Conservation (phyloP, 2,329 filamentous ascomycete species). For the Trichothecium sympodiale region DNA sequence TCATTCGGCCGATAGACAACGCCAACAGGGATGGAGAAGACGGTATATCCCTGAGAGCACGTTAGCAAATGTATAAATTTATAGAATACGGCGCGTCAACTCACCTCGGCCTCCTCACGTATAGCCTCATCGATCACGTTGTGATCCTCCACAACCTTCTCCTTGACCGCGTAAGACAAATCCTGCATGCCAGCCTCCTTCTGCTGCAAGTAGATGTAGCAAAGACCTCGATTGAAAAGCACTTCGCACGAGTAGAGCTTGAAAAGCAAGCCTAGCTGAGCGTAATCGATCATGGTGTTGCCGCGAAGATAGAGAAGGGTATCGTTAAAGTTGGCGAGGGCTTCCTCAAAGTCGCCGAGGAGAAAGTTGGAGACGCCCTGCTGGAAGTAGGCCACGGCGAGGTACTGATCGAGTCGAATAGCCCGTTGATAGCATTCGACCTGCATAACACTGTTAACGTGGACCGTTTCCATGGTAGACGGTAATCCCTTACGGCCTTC, state of each 20-base stretch:
- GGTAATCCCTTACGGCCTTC: slow-evolving; percentile 61
- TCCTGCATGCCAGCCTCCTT: slow-evolving; percentile 86
- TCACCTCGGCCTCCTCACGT: slow-evolving; percentile 78
- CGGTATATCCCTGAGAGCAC: slow-evolving; percentile 72
- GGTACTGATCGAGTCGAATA: slow-evolving; percentile 82
- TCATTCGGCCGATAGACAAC: slow-evolving; percentile 93
- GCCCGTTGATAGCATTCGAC: slow-evolving; percentile 92
- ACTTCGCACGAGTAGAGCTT: slow-evolving; percentile 97
- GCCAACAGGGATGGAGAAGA: slow-evolving; percentile 95
- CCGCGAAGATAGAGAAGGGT: slow-evolving; percentile 88
- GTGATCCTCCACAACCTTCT: slow-evolving; percentile 93
- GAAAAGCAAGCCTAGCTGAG: slow-evolving; percentile 88
- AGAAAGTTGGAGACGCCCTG: slow-evolving; percentile 97
- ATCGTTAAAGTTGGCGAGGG: slow-evolving; percentile 96
- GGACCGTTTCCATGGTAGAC: not conserved
- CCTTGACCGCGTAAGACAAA: slow-evolving; percentile 79
- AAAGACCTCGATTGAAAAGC: slow-evolving; percentile 90
- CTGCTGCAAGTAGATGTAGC: slow-evolving; percentile 94
- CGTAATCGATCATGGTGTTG: slow-evolving; percentile 96
- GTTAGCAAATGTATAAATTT: slow-evolving; percentile 13
- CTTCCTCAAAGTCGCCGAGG: slow-evolving; percentile 93
- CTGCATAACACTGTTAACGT: slow-evolving; percentile 33
- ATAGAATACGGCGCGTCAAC: slow-evolving; percentile 8
- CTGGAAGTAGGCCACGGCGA: slow-evolving; percentile 96
- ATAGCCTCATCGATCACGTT: slow-evolving; percentile 98